phyloP scores from a whole-genome alignment of 176 grass and related monocot species.

The Panicum miliaceum region DNA sequence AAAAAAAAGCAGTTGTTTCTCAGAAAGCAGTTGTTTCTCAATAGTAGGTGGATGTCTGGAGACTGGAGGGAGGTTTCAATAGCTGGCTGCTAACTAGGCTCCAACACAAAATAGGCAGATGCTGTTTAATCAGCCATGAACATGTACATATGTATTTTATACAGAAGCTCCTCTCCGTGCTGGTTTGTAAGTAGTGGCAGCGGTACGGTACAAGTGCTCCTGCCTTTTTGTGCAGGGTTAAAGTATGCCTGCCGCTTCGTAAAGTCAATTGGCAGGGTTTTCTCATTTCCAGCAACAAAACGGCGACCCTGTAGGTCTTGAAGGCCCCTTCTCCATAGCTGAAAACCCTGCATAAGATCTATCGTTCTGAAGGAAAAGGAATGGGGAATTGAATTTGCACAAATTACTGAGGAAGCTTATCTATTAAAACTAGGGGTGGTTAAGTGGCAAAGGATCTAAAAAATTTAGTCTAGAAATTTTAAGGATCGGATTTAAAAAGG shows the following conservation, averaged over 20 bases:
- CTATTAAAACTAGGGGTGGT: background rate
- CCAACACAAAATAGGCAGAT: background rate
- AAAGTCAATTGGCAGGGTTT: background rate
- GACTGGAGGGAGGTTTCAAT: conserved; percentile 2
- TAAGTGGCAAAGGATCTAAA: no score
- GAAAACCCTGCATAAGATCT: conserved; percentile 78
- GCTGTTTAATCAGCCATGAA: conserved; percentile 17
- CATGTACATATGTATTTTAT: conserved; percentile 44
- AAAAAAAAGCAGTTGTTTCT: background rate
- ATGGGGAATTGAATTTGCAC: conserved; percentile 3
- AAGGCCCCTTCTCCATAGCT: conserved; percentile 82
- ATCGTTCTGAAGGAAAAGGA: conserved; percentile 60
- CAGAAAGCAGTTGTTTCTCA: background rate
- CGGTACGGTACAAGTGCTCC: background rate
- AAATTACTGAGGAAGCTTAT: background rate
- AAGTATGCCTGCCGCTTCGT: background rate
- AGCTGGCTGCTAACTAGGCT: conserved; percentile 22
- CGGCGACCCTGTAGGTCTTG: conserved; percentile 60
- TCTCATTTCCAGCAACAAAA: background rate
- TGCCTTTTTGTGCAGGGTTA: background rate
- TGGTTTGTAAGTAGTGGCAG: background rate
- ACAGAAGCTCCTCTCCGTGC: background rate
- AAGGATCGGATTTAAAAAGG: no score
- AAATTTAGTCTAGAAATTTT: no score
- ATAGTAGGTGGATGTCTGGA: conserved; percentile 4